Conservation (phyloP, 164 flowering plant genomes). For the Stephania yunnanensis region DNA sequence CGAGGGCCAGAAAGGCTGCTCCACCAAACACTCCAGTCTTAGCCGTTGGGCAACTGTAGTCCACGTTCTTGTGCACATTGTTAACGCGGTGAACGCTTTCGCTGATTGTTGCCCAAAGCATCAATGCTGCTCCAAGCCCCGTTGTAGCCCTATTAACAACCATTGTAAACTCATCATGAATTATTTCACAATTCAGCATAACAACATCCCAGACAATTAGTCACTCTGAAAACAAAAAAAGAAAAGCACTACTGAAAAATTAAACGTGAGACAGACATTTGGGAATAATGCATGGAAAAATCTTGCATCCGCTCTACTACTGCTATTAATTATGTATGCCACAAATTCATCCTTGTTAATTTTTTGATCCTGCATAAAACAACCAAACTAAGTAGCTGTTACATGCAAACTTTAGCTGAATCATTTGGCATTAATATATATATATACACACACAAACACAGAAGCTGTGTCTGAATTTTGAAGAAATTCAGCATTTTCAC, state of each 20-base stretch:
- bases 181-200: background rate
- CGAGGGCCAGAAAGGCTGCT: slow-evolving; percentile 38
- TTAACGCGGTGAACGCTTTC: slow-evolving; percentile 51
- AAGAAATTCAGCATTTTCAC: no score
- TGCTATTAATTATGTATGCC: no score
- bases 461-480: no score
- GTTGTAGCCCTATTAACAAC: slow-evolving; percentile 37
- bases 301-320: background rate
- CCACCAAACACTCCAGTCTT: slow-evolving; percentile 51
- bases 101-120: slow-evolving; percentile 72
- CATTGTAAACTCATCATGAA: background rate
- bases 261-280: background rate
- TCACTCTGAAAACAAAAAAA: background rate
- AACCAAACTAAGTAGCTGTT: no score
- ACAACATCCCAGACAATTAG: background rate
- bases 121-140: slow-evolving; percentile 47
- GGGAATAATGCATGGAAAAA: background rate
- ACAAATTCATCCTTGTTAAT: no score
- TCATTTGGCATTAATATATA: no score
- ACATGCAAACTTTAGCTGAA: no score
- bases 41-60: slow-evolving; percentile 32
- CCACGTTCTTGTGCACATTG: slow-evolving; percentile 29
- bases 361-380: no score
- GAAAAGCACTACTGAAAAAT: background rate
- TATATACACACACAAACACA: no score